A percentile compares a stretch with the other conserved stretches of the same genome.
phyloP scores from a whole-genome alignment of 768 basidiomycete genomes.

The Tubosaeta brunneosetosa region DNA sequence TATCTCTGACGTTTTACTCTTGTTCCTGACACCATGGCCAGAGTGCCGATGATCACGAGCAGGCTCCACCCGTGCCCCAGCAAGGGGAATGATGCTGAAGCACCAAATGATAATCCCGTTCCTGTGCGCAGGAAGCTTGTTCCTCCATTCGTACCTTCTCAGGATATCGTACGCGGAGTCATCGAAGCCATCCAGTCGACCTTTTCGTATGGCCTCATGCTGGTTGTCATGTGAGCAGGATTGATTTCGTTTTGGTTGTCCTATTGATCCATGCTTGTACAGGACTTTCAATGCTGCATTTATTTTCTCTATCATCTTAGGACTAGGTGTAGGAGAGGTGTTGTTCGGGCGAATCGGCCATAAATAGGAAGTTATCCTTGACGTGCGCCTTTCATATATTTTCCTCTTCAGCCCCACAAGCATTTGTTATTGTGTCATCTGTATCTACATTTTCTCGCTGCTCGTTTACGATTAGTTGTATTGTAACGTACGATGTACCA shows the following conservation, averaged over 20 bases:
- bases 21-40: slow-evolving; percentile 4
- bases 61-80: not conserved
- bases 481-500: too few species aligned
- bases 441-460: not conserved
- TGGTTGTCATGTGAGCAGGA: slow-evolving; percentile 66
- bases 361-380: not conserved
- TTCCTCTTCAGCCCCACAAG: not conserved
- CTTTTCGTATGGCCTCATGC: slow-evolving; percentile 72
- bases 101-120: not conserved
- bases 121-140: slow-evolving; percentile 26
- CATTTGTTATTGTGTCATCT: not conserved
- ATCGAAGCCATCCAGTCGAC: slow-evolving; percentile 59
- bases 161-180: slow-evolving; percentile 69
- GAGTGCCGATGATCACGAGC: slow-evolving; percentile 5
- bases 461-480: too few species aligned
- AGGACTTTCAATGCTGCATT: slow-evolving; percentile 86
- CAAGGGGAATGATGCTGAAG: slow-evolving; percentile 2
- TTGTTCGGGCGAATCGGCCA: slow-evolving; percentile 56
- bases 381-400: not conserved
- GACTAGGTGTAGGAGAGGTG: slow-evolving; percentile 73
- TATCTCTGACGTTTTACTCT: not conserved
- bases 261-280: slow-evolving; percentile 9
- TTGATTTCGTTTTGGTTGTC: not conserved
- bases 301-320: slow-evolving; percentile 66
- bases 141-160: slow-evolving; percentile 59